These are phyloP conservation scores for Lotus japonicus DNA, from an alignment of 306 rosid species.

Conservation along the genomic window DNA sequence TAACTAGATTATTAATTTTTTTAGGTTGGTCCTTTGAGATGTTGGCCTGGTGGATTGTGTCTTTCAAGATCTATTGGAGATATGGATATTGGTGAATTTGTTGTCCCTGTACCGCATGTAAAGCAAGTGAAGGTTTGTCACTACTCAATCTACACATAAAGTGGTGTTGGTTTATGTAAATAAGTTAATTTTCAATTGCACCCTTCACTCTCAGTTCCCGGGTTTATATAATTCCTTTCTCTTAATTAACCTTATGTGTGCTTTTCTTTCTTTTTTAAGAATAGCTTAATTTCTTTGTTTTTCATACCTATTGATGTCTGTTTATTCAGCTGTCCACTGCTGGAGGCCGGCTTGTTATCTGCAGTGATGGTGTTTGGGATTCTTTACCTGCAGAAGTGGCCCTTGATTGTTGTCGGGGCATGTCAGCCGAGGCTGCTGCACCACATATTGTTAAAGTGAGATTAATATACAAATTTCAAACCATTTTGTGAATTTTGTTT, in stretches of 20 bases:
- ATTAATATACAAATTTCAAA: conserved; percentile 6
- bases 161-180: neutral
- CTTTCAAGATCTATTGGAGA: conserved; percentile 96
- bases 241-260: neutral
- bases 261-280: neutral
- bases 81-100: conserved; percentile 90
- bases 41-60: conserved; percentile 99
- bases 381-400: conserved; percentile 73
- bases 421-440: conserved; percentile 80
- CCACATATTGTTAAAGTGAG: conserved; percentile 84
- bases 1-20: conserved; percentile 16
- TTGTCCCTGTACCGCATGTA: conserved; percentile 93
- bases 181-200: conserved; percentile 16
- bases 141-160: conserved; percentile 26
- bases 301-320: neutral
- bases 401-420: conserved; percentile 84
- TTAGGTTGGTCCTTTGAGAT: conserved; percentile 95
- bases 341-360: conserved; percentile 92
- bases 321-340: conserved; percentile 69
- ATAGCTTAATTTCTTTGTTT: conserved; percentile 4
- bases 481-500: conserved; percentile 13
- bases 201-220: neutral
- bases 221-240: conserved; percentile 13
- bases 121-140: conserved; percentile 97
- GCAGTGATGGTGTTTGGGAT: conserved; percentile 99